These are phyloP conservation scores for Musa balbisiana DNA, from an alignment of 202 grass and related monocot species.

Conservation along the genomic window DNA sequence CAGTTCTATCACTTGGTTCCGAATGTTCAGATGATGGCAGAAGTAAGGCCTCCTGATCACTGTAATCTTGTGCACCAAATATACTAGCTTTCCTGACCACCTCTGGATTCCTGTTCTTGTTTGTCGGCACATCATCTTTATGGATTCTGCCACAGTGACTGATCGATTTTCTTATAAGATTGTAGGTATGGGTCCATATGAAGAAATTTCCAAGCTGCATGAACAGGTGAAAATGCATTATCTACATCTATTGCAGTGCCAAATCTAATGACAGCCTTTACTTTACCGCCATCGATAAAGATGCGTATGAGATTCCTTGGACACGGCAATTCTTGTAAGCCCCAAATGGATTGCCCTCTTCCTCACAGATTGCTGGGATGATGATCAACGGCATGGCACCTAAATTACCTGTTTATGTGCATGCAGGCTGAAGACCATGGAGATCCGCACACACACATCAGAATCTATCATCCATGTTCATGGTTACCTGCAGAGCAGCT, in stretches of 20 bases:
- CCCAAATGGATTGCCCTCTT: conserved; percentile 56
- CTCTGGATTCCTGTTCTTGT: background rate
- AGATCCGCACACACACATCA: background rate
- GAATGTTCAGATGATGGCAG: background rate
- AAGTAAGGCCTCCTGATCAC: conserved; percentile 29
- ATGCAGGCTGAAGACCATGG: background rate
- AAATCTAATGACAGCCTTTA: background rate
- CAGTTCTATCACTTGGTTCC: background rate
- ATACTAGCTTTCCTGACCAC: background rate
- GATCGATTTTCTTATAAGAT: conserved; percentile 48
- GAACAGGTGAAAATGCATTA: background rate
- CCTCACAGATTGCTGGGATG: conserved; percentile 50
- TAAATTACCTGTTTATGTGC: conserved; percentile 33
- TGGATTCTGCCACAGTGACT: conserved; percentile 20
- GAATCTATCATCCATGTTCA: background rate
- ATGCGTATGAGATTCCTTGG: conserved; percentile 49
- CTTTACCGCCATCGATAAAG: conserved; percentile 53
- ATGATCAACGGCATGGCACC: conserved; percentile 54
- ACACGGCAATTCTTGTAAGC: conserved; percentile 33
- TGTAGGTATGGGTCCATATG: conserved; percentile 52
- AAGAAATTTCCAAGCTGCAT: conserved; percentile 46
- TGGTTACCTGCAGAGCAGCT: conserved; percentile 49
- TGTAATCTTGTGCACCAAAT: background rate
- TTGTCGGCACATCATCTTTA: background rate
- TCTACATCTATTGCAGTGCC: background rate